A percentile compares a stretch with the other conserved stretches of the same genome.
Evolutionary conservation across 2,329 filamentous ascomycete genomes (phyloP).

Genomic region (Venturia nashicola): DNA sequence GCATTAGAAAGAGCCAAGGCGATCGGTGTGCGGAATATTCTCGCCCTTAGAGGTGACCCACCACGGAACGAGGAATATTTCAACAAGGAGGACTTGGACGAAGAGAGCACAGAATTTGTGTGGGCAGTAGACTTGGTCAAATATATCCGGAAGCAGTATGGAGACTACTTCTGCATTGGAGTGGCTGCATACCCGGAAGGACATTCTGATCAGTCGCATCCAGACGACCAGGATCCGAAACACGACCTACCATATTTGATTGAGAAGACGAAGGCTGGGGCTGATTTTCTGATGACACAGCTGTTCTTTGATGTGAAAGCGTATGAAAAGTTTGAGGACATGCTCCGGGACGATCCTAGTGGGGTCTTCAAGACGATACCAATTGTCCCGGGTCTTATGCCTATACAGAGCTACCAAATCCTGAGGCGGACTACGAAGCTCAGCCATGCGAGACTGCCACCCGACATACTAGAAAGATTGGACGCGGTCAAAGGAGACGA

Average conservation of each 20-base stretch:
- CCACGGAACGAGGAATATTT: constrained; percentile 82
- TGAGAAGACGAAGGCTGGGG: constrained; percentile 82
- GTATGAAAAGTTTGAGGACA: constrained; percentile 68
- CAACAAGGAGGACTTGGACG: constrained; percentile 43
- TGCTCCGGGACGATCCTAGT: constrained; percentile 66
- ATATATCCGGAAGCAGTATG: constrained; percentile 77
- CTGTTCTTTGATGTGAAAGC: constrained; percentile 85
- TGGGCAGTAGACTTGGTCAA: constrained; percentile 82
- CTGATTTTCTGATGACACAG: constrained; percentile 98
- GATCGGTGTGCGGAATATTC: constrained; percentile 83
- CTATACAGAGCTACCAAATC: constrained; percentile 94
- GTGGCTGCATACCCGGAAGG: constrained; percentile 94
- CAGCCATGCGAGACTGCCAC: constrained; percentile 75
- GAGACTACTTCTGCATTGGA: constrained; percentile 92
- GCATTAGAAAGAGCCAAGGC: constrained; percentile 83
- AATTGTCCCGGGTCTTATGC: constrained; percentile 93
- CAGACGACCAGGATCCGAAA: constrained; percentile 55
- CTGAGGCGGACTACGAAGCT: constrained; percentile 88
- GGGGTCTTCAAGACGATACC: constrained; percentile 75
- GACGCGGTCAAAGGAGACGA: constrained; percentile 67
- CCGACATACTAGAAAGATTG: constrained; percentile 54
- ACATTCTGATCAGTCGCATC: constrained; percentile 82
- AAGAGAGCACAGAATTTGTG: constrained; percentile 61
- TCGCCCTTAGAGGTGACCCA: constrained; percentile 84
- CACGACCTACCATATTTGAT: constrained; percentile 75